These are phyloP conservation scores for Magnaporthiopsis rhizophila DNA, from an alignment of 2,329 filamentous ascomycete species.

Conservation along the genomic window DNA sequence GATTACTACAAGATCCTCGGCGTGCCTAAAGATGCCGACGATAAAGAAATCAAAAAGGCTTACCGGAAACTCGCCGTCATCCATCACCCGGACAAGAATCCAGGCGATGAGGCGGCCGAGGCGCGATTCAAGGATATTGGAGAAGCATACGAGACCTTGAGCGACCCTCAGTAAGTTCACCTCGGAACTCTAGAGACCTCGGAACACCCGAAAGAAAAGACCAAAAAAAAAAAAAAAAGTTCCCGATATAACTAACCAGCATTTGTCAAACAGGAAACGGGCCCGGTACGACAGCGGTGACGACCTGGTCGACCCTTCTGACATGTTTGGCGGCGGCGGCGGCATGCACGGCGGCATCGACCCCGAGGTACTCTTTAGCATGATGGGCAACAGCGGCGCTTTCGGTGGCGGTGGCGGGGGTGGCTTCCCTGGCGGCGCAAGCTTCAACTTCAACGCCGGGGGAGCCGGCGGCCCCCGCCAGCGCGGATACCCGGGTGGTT, in stretches of 20 bases:
- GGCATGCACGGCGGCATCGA: constrained; percentile 62
- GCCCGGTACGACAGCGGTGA: constrained; percentile 87
- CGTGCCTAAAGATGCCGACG: constrained; percentile 75
- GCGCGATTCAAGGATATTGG: constrained; percentile 96
- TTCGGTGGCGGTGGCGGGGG: constrained; percentile 43
- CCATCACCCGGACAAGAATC: constrained; percentile 97
- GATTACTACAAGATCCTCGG: constrained; percentile 98
- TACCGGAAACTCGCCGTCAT: constrained; percentile 92
- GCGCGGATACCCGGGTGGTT: constrained; percentile 29
- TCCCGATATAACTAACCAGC: not conserved
- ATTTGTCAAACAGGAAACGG: constrained; percentile 55
- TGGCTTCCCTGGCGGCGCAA: constrained; percentile 41
- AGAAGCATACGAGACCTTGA: constrained; percentile 93
- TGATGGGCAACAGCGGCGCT: constrained; percentile 63
- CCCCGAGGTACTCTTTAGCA: constrained; percentile 72
- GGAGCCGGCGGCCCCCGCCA: constrained; percentile 24
- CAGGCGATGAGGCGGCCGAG: constrained; percentile 73
- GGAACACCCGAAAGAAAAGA: too few species aligned
- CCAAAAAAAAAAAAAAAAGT: too few species aligned
- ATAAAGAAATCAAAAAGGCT: constrained; percentile 87
- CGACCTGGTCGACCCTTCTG: constrained; percentile 78
- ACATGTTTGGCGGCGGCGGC: constrained; percentile 65
- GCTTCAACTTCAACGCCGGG: constrained; percentile 48
- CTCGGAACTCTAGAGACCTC: constrained; percentile 11
- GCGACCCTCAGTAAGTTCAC: constrained; percentile 71